Evolutionary conservation across 805 yeast species (phyloP), one percentile per base, ranked within the genome.

Genomic region (Yamadazyma paraphyllophila): DNA sequence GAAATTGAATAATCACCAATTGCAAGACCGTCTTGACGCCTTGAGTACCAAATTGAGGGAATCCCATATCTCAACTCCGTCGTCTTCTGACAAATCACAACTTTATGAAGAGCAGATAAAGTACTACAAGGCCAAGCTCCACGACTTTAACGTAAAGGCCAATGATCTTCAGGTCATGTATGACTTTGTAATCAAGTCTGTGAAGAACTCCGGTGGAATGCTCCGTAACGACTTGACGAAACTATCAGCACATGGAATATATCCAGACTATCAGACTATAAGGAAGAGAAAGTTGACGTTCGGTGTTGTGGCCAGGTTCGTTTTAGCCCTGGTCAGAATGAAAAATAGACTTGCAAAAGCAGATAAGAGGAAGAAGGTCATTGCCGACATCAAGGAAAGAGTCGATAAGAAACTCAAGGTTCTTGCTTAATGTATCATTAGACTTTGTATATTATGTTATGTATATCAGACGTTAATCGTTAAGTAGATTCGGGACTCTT

Each of bases 111-210:
- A 65, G 39, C 78, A 78, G 55, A 60, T 70, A 49, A 71, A 71
- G 29, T 68, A 74, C 45, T 75, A 71, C 58, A 71, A 65, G 51
- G 72, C 80, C 43, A 76, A 73, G 52, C 61, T 77, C 39, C 70
- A 71, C 38, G 81, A 79, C 46, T 58, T 71, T 43, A 63, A 67
- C 40, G 37, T 65, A 44, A 60, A 55, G 40, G 58, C 63, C 39
- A 64, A 67, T 40, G 73, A 69, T 48, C 55, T 71, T 42, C 58
- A 60, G 38, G 40, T 61, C 42, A 65, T 69, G 69, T 64, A 71
- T 48, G 47, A 58, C 2, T 67, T 57, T 49, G 60, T 63, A 24
- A 56, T 61, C 39, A 52, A 59, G 14, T 53, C 69, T 14, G 56
- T 66, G 31, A 58, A 56, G 40, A 62, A 61, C 44, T 58, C 69